Evolutionary conservation across 768 basidiomycete genomes (phyloP).

Genomic region (Boletus subparvulus): DNA sequence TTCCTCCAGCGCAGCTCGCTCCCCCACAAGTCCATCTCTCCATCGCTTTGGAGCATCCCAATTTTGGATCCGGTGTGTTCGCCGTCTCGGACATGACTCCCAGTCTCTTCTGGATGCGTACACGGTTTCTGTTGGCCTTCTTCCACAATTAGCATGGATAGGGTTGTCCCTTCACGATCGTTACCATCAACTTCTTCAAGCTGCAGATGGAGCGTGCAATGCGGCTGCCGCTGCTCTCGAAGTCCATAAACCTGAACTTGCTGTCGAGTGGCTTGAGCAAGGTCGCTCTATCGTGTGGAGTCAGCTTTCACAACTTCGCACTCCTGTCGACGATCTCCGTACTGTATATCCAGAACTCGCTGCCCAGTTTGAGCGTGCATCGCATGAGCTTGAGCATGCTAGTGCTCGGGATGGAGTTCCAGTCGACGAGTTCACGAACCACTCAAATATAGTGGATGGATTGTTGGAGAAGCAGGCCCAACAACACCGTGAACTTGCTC

Average conservation of each 20-base stretch:
- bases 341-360: too few relatives aligned
- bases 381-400: neutral
- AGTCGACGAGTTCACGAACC: neutral
- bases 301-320: neutral
- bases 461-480: neutral
- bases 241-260: neutral
- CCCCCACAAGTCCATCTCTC: neutral
- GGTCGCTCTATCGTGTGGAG: neutral
- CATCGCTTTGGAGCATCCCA: neutral
- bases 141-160: neutral
- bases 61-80: neutral
- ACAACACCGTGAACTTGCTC: neutral
- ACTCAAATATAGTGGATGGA: neutral
- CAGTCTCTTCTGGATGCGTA: neutral
- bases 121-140: neutral
- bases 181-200: neutral
- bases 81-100: neutral
- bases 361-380: too few relatives aligned
- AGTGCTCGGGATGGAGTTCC: neutral
- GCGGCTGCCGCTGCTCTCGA: neutral
- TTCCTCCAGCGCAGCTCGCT: neutral
- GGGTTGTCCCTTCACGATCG: neutral
- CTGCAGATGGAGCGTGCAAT: neutral
- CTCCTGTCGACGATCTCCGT: neutral
- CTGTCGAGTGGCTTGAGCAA: slow-evolving; percentile 1